Conservation (phyloP, 75 land plant species). For the Pinus tabuliformis region DNA sequence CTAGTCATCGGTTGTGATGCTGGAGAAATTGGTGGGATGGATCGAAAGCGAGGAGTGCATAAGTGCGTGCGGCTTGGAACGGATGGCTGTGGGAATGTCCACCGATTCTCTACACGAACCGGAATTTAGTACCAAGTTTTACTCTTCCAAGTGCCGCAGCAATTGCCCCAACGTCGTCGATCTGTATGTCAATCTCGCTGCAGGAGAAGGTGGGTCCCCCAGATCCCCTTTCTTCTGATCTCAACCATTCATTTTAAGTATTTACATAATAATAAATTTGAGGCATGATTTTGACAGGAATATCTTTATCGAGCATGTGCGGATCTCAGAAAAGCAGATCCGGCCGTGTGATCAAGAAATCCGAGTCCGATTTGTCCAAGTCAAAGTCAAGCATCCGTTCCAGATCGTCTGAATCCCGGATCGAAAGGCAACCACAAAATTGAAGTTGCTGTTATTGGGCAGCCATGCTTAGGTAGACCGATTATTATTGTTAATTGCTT, state of each 20-base stretch:
- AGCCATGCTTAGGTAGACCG: too few relatives aligned
- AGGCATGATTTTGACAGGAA: too few relatives aligned
- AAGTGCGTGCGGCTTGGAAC: conserved; percentile 35
- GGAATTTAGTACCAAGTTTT: conserved; percentile 44
- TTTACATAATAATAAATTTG: too few relatives aligned
- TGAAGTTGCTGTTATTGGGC: too few relatives aligned
- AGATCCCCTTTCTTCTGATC: too few relatives aligned
- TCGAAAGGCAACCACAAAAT: too few relatives aligned
- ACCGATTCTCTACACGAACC: conserved; percentile 54
- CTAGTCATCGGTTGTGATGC: neutral
- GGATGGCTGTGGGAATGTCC: neutral
- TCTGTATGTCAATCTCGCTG: conserved; percentile 70
- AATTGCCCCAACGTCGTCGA: conserved; percentile 71
- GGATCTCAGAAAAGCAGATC: neutral
- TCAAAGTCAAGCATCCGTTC: too few relatives aligned
- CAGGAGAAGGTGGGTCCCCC: conserved; percentile 42
- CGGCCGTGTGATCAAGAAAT: too few relatives aligned
- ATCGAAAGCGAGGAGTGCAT: conserved; percentile 68
- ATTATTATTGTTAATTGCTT: too few relatives aligned
- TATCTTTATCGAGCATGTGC: neutral
- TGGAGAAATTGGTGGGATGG: conserved; percentile 36
- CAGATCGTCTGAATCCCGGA: too few relatives aligned
- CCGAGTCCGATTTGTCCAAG: too few relatives aligned
- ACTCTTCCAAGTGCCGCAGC: conserved; percentile 47
- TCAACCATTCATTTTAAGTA: too few relatives aligned